Evolutionary conservation across 2,329 filamentous ascomycete genomes (phyloP).

Genomic region (Aspergillus pseudoviridinutans): DNA sequence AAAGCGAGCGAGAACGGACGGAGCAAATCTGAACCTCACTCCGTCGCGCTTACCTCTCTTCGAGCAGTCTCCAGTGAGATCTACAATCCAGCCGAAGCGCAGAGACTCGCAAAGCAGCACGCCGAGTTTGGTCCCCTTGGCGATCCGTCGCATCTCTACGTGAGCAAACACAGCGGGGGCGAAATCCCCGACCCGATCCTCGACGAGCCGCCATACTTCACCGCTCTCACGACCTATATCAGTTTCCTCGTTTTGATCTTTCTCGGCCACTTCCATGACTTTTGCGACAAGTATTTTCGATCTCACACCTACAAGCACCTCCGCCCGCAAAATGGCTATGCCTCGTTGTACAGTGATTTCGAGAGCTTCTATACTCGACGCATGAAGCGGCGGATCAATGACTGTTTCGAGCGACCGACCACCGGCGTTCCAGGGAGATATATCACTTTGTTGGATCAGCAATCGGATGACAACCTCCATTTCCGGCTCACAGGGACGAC

Average conservation of each 20-base stretch:
- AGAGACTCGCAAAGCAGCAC: constrained; percentile 34
- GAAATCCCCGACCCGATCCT: constrained; percentile 63
- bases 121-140: constrained; percentile 74
- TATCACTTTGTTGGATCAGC: constrained; percentile 84
- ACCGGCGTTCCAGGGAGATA: constrained; percentile 88
- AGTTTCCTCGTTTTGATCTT: constrained; percentile 91
- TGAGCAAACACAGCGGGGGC: constrained; percentile 74
- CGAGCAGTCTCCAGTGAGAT: constrained; percentile 11
- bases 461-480: constrained; percentile 78
- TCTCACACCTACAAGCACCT: constrained; percentile 77
- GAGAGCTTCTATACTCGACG: constrained; percentile 94
- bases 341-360: constrained; percentile 90
- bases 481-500: constrained; percentile 81
- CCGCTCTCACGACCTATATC: constrained; percentile 90
- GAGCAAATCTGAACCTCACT: constrained; percentile 1
- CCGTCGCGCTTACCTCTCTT: constrained; percentile 12
- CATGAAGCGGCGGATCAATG: constrained; percentile 86
- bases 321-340: constrained; percentile 77
- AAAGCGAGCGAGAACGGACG: constrained; percentile 5
- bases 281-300: constrained; percentile 88
- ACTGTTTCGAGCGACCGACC: constrained; percentile 85
- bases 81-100: constrained; percentile 5
- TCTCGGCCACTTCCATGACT: constrained; percentile 88
- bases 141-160: constrained; percentile 73
- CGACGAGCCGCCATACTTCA: constrained; percentile 92